Percentiles rank a stretch among this genome's conserved stretches.
Conservation (phyloP, 2,329 filamentous ascomycete species). For the Aspergillus vadensis region DNA sequence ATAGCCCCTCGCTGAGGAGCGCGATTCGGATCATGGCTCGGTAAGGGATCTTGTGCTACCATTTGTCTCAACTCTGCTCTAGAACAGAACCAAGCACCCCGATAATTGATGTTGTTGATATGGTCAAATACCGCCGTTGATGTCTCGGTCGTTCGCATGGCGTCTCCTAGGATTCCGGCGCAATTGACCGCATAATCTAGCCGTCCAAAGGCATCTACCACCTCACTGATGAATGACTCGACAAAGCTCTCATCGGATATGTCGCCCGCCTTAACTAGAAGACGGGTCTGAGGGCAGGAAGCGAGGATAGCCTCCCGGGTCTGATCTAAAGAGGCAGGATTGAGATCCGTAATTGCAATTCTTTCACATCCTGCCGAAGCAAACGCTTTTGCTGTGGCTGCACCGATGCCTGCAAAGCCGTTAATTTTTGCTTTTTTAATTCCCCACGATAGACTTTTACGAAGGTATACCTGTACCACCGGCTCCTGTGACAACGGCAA, state of each 20-base stretch:
- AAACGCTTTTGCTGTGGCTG: slow-evolving; percentile 56
- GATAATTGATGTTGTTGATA: slow-evolving; percentile 59
- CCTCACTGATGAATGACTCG: slow-evolving; percentile 33
- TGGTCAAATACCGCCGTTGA: slow-evolving; percentile 53
- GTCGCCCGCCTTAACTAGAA: slow-evolving; percentile 47
- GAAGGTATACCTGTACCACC: slow-evolving; percentile 46
- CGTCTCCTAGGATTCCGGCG: slow-evolving; percentile 50
- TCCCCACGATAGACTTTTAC: too few relatives aligned
- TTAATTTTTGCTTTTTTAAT: background rate
- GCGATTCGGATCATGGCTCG: slow-evolving; percentile 38
- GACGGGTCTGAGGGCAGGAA: slow-evolving; percentile 36
- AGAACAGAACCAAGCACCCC: slow-evolving; percentile 53
- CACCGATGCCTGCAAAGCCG: slow-evolving; percentile 54
- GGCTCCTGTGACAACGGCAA: slow-evolving; percentile 52
- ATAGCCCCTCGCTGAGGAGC: slow-evolving; percentile 50
- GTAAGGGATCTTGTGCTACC: slow-evolving; percentile 48
- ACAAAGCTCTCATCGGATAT: slow-evolving; percentile 53
- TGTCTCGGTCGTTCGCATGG: slow-evolving; percentile 46
- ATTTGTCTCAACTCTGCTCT: slow-evolving; percentile 50
- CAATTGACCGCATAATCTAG: slow-evolving; percentile 61
- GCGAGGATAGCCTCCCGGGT: slow-evolving; percentile 28
- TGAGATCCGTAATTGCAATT: slow-evolving; percentile 59
- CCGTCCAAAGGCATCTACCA: slow-evolving; percentile 45
- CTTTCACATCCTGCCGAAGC: slow-evolving; percentile 52
- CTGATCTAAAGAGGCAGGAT: slow-evolving; percentile 42